Percentiles rank a stretch among this genome's conserved stretches.
These are phyloP conservation scores for Ormosia emarginata DNA, from an alignment of 306 rosid species.

Conservation along the genomic window DNA sequence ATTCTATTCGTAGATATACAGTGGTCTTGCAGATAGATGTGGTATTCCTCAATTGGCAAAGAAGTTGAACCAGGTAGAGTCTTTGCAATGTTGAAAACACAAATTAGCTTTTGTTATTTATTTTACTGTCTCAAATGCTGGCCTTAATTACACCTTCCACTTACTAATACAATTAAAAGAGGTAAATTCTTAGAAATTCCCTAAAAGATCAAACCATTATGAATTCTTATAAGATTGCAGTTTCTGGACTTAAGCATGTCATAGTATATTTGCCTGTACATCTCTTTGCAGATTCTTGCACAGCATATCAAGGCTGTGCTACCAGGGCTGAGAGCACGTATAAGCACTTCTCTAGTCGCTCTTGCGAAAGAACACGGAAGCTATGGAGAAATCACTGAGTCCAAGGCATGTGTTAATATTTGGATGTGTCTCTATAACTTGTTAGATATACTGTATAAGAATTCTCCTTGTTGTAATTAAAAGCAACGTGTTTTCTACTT, in stretches of 20 bases:
- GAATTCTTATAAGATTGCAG: not conserved
- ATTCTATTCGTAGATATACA: slow-evolving; percentile 66
- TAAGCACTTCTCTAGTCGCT: slow-evolving; percentile 66
- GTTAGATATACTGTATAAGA: not conserved
- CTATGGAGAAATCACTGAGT: slow-evolving; percentile 86
- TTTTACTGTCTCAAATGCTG: slow-evolving; percentile 8
- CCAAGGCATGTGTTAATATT: slow-evolving; percentile 59
- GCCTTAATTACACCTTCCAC: not conserved
- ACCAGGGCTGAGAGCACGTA: slow-evolving; percentile 83
- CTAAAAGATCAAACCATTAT: slow-evolving; percentile 2
- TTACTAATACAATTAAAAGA: not conserved
- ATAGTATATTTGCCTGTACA: slow-evolving; percentile 8
- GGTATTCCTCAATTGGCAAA: slow-evolving; percentile 95
- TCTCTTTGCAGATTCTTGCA: slow-evolving; percentile 69
- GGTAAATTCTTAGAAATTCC: slow-evolving; percentile 9
- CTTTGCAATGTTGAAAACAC: slow-evolving; percentile 15
- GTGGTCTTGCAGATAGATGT: slow-evolving; percentile 81
- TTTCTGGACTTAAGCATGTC: slow-evolving; percentile 13
- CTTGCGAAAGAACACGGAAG: slow-evolving; percentile 90
- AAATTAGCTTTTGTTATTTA: not conserved
- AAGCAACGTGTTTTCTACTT: slow-evolving; percentile 12
- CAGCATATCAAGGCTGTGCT: slow-evolving; percentile 80
- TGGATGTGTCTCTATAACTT: slow-evolving; percentile 3
- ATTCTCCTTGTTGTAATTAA: slow-evolving; percentile 14
- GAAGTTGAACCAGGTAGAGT: slow-evolving; percentile 88